A percentile compares a stretch with the other conserved stretches of the same genome.
phyloP scores from a whole-genome alignment of 2,329 filamentous ascomycete genomes.

The Leptographium procerum region DNA sequence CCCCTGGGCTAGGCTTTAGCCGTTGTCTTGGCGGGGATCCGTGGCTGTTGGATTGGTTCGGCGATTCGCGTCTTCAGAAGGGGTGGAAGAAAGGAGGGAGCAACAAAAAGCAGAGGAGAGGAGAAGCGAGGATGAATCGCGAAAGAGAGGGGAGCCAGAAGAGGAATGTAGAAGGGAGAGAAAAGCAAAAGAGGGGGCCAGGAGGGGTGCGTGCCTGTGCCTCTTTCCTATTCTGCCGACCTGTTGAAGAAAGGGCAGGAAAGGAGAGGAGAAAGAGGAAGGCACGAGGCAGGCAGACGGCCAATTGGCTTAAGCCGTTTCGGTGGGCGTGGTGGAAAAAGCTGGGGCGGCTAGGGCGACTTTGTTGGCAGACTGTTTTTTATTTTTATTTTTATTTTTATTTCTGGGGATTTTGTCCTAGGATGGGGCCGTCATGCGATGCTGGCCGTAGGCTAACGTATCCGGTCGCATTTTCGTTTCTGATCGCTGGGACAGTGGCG shows the following conservation, averaged over 20 bases:
- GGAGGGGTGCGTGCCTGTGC: background rate
- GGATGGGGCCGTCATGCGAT: background rate
- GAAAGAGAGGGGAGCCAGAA: background rate
- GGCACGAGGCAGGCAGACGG: background rate
- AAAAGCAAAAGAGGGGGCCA: background rate
- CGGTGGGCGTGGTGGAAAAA: background rate
- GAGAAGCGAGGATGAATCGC: background rate
- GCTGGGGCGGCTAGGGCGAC: background rate
- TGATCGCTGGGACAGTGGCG: background rate
- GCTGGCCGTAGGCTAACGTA: background rate
- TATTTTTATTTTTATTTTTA: background rate
- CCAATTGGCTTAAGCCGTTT: background rate
- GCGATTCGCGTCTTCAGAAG: background rate
- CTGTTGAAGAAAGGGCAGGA: background rate
- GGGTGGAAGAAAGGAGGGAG: background rate
- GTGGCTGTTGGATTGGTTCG: background rate
- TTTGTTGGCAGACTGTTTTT: slow-evolving; percentile 5
- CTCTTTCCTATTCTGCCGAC: slow-evolving; percentile 1
- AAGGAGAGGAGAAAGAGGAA: background rate
- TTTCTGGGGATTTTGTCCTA: background rate
- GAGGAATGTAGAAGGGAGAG: background rate
- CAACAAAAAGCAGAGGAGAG: background rate
- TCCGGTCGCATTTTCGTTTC: background rate
- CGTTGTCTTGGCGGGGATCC: background rate
- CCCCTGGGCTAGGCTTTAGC: background rate